phyloP scores from a whole-genome alignment of 768 basidiomycete species.

The Multifurca ochricompacta region DNA sequence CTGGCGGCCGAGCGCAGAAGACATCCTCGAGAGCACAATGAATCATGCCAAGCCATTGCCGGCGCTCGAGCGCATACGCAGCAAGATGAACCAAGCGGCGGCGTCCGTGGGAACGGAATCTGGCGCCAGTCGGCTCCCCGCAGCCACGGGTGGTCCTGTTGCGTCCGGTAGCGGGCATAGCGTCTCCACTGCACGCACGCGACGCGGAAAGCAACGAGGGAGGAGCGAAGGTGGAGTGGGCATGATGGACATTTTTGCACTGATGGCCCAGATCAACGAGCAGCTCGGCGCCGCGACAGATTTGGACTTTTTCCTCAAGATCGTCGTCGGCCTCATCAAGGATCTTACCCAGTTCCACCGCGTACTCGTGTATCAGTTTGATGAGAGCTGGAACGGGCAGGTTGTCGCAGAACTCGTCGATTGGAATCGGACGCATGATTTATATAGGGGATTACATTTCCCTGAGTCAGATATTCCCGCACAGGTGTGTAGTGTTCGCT shows the following conservation, averaged over 20 bases:
- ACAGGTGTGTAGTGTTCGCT: slow-evolving; percentile 50
- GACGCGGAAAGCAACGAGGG: slow-evolving; percentile 22
- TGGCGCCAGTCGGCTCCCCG: too few relatives aligned
- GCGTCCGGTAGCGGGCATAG: too few relatives aligned
- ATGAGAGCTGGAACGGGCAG: slow-evolving; percentile 72
- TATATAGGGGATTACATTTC: slow-evolving; percentile 67
- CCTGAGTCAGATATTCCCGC: slow-evolving; percentile 63
- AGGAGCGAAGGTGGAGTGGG: slow-evolving; percentile 33
- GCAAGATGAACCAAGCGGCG: slow-evolving; percentile 33
- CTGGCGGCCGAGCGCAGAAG: slow-evolving; percentile 45
- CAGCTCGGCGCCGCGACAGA: slow-evolving; percentile 62
- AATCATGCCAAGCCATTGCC: slow-evolving; percentile 58
- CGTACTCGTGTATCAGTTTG: slow-evolving; percentile 76
- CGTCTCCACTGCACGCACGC: neutral
- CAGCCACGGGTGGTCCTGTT: too few relatives aligned
- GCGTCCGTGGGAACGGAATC: neutral
- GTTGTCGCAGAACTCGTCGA: slow-evolving; percentile 76
- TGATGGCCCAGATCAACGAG: slow-evolving; percentile 74
- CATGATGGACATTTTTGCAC: slow-evolving; percentile 76
- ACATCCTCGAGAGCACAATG: slow-evolving; percentile 66
- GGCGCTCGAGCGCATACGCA: slow-evolving; percentile 60
- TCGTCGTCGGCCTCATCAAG: slow-evolving; percentile 65
- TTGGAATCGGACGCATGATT: slow-evolving; percentile 63
- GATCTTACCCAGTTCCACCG: slow-evolving; percentile 79
- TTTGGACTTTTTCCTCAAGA: slow-evolving; percentile 60